These are phyloP conservation scores for Candolleomyces aberdarensis DNA, from an alignment of 768 basidiomycete species.

Conservation along the genomic window DNA sequence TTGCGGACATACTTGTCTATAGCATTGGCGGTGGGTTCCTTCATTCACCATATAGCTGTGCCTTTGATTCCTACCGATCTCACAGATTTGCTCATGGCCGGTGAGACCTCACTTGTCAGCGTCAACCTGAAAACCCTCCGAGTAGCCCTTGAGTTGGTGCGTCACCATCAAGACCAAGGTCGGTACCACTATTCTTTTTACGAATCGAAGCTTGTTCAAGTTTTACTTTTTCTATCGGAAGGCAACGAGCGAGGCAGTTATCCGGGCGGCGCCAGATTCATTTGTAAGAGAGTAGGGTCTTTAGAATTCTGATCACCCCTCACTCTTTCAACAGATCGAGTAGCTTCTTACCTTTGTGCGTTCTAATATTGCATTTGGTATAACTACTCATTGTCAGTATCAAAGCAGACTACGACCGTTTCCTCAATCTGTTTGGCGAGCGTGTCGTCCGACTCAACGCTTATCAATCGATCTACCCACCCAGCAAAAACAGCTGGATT, in stretches of 20 bases:
- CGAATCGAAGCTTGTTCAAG: neutral
- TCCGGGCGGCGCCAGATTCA: too few species aligned
- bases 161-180: neutral
- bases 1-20: neutral
- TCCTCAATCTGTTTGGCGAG: constrained; percentile 7
- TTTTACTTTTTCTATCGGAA: neutral
- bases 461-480: constrained; percentile 1
- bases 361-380: neutral
- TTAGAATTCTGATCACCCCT: too few species aligned
- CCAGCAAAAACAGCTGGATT: neutral
- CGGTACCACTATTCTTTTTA: neutral
- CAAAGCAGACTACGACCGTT: neutral
- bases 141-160: neutral
- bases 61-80: neutral
- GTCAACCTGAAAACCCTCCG: neutral
- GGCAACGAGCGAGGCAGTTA: neutral
- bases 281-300: too few species aligned
- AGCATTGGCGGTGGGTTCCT: neutral
- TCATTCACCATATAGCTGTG: neutral
- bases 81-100: neutral
- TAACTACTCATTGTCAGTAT: neutral
- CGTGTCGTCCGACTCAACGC: neutral
- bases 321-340: too few species aligned
- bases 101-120: neutral
- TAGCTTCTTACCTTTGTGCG: too few species aligned